Base-by-base conservation (phyloP, 2,329 filamentous ascomycete species). In the Colletotrichum neosansevieriae region DNA sequence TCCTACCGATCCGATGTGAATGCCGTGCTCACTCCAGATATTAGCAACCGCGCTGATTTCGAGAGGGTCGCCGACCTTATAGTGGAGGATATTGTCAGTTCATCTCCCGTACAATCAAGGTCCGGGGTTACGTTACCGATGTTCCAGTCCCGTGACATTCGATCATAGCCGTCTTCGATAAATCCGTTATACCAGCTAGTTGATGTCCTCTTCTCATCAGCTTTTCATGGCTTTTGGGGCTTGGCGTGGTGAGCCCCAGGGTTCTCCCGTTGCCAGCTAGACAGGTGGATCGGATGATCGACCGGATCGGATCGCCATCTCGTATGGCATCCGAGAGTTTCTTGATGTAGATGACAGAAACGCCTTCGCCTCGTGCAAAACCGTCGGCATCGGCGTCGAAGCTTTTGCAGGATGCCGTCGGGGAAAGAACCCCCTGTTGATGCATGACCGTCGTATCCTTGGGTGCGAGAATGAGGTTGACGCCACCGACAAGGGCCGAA, bases 301-400 rank as follows among this genome's bases (percentile, higher is more conserved):
- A 77, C 1, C 79, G 74, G 5, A 84, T 74, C 0, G 80, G 79
- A 66, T 87, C 82, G 3, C 81, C 80, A 54, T 85, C 84, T 3
- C 76, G 74, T 4, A 88, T 66, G 0, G 85, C 86, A 49, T 82
- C 79, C 3, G 77, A 74, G 0, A 88, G 73, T 0, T 73, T 76
- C 74, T 88, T 88, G 0, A 88, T 66, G 6, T 82, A 75, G 6
- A 88, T 63, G 6, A 79, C 76, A 2, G 74, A 80, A 13, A 83
- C 72, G 5, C 82, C 86, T 69, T 88, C 86, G 2, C 82, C 85
- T 6, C 84, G 78, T 0, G 77, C 83, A 63, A 86, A 88, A 0
- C 86, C 86, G 60, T 85, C 77, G 0, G 83, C 86, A 7, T 76
- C 73, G 2, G 78, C 75, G 47, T 84, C 83, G 66, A 83, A 85